Base-by-base conservation (phyloP, 139 green algal species). In the Limnomonas spitsbergensis region DNA sequence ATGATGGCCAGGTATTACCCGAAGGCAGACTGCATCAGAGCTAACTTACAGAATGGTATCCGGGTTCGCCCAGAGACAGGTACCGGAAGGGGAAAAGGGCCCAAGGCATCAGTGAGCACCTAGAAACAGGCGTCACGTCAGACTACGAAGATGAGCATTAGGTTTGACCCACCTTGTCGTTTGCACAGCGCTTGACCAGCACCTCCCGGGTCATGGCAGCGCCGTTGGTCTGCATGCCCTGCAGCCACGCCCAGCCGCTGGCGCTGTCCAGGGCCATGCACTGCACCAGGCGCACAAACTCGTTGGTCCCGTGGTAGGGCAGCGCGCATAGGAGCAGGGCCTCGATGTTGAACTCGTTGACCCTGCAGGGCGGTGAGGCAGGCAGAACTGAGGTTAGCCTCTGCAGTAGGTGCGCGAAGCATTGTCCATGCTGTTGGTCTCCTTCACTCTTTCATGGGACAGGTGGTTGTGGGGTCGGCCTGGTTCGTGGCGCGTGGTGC, bases 261-360 rank as follows among this genome's bases (percentile, higher is more conserved):
- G 66, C 78, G 37, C 77, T 61, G 35, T 92, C 79, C 4, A 98
- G 78, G 4, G 83, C 71, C 53, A 95, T 73, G 6, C 88, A 73
- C 77, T 91, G 89, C 47, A 97, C 86, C 76, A 97, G 86, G 9
- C 90, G 91, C 38, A 96, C 94, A 87, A 98, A 98, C 80, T 97
- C 85, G 70, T 92, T 87, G 14, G 94, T 97, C 36, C 84, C 74
- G 83, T 98, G 94, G 83, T 95, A 98, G 0, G 94, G 91, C 73
- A 98, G 82, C 4, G 86, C 89, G 1, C 79, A 86, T 2, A 76
- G 38, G 77, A 98, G 81, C 36, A 98, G 53, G 0, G 86, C 83
- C 1, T 91, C 80, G n/a, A 97, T 87, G 81, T 97, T 96, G 77
- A 81, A 83, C 80, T 95, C 86, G 37, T 98, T 86, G 32, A 94